These are phyloP conservation scores for Microdochium bolleyi DNA, from an alignment of 2,329 filamentous ascomycete species.

Conservation along the genomic window DNA sequence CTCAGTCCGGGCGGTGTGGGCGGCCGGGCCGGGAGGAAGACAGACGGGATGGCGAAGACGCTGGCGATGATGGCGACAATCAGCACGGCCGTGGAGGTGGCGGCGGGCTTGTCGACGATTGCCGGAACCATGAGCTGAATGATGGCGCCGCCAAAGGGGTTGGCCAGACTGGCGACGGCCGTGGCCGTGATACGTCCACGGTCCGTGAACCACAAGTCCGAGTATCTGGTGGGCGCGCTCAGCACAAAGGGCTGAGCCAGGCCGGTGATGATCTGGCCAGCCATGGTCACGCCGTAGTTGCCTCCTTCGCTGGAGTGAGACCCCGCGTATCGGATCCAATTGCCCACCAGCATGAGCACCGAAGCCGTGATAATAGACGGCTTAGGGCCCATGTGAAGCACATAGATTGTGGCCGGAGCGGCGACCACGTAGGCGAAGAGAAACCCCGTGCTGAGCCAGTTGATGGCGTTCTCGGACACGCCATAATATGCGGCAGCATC, in stretches of 20 bases:
- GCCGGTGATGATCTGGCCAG: constrained; percentile 85
- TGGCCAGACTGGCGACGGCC: constrained; percentile 75
- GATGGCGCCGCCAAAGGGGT: constrained; percentile 82
- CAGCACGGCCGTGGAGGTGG: constrained; percentile 76
- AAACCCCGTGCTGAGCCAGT: constrained; percentile 88
- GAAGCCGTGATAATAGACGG: constrained; percentile 67
- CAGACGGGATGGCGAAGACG: constrained; percentile 61
- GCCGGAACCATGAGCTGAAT: constrained; percentile 82
- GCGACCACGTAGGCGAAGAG: constrained; percentile 74
- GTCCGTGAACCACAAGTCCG: constrained; percentile 89
- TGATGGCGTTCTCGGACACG: constrained; percentile 69
- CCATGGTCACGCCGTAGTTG: constrained; percentile 70
- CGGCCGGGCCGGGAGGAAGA: constrained; percentile 71
- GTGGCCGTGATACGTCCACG: constrained; percentile 79
- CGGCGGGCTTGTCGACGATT: constrained; percentile 53
- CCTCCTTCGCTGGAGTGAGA: constrained; percentile 45
- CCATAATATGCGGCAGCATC: constrained; percentile 68
- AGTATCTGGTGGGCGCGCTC: constrained; percentile 81
- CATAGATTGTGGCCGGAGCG: constrained; percentile 66
- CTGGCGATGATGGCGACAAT: constrained; percentile 75
- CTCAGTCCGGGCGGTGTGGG: constrained; percentile 71
- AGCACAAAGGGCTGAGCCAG: constrained; percentile 89
- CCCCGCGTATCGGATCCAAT: constrained; percentile 85
- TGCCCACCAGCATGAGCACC: constrained; percentile 68
- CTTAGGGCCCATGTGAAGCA: constrained; percentile 74